Evolutionary conservation across 148 eudicot genomes (phyloP), one percentile per base, ranked within the genome.

Genomic region (Cornus suecica): DNA sequence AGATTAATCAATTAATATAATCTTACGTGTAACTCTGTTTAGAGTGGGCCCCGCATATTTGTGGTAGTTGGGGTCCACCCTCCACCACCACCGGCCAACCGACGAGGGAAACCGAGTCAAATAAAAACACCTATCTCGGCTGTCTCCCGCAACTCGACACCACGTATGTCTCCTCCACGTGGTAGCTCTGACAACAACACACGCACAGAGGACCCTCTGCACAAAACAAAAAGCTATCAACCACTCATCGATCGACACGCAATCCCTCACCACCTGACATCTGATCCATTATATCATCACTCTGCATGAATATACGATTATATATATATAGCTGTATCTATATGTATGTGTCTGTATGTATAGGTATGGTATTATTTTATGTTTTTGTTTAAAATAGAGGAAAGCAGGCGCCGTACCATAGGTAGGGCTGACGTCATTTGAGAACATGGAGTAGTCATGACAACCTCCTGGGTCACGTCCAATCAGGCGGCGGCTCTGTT

Each of bases 401-500:
- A 56, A 56, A 20, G 76, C 80, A 77, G 70, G 83, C 77, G 77
- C 73, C 79, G 83, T 80, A 80, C 79, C 29, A 58, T 10, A 16
- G 77, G 72, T 81, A 76, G 80, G 80, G 83, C 80, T 54, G 60
- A 62, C 77, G 77, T 76, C n/a, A 76, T 72, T 71, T 69, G 10
- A 32, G 61, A 25, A 25, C 37, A 29, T 67, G 69, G 65, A 23
- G 27, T n/a, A 25, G 69, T 76, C 79, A 30, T 71, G 83, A 66
- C 74, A 66, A 28, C 48, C 42, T 62, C 73, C 77, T 71, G 42
- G 30, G 74, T 78, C 77, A 82, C 82, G 82, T 82, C 82, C 41
- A 70, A 82, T 78, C 79, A 78, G 76, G 82, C 82, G 82, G 85
- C 82, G 85, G 82, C 85, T 82, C 51, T 56, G 61, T 60, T 34